Evolutionary conservation across 768 basidiomycete species (phyloP), one percentile per base, ranked within the genome.

Genomic region (Boletus edulis): DNA sequence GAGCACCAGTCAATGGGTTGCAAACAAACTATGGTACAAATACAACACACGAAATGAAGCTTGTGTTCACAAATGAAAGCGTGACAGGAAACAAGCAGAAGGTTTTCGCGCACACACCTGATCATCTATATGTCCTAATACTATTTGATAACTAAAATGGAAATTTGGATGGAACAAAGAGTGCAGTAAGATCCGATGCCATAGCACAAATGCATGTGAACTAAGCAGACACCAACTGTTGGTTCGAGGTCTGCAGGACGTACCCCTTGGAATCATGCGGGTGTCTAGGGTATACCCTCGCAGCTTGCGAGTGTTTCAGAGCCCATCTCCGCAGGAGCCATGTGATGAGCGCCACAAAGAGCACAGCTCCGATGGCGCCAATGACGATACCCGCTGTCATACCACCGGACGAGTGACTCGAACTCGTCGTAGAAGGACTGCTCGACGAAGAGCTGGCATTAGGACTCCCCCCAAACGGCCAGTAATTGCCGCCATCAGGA

Each of bases 381-480:
- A 86, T 52, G 14, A 78, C 77, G 44, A 87, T 75, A 1, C 78
- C 83, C 8, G 71, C 76, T 51, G 38, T 67, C 17, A 35, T 27
- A 15, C 53, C 59, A n/a, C 74, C 62, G 1, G 76, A 75, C 22
- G 58, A 50, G 17, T 66, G 54, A 37, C 59, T 62, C 3, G 66
- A 51, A 43, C 56, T 47, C 29, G 67, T 18, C 31, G 56, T 45
- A 1, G 69, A 58, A 24, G 62, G 57, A 40, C 48, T 51, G 24
- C 58, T 31, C 0, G 67, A 56, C 27, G 66, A 65, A 35, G 63
- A 63, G 29, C 64, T 71, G 10, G 60, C 56, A 31, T 31, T 32
- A 7, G 82, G 83, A 49, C 81, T 80, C 2, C 75, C 75, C 15
- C 83, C 85, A 54, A 80, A 86, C 0, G 89, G 89, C 89, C 89